Percentiles rank a stretch among this genome's conserved stretches.
phyloP scores from a whole-genome alignment of 2,329 filamentous ascomycete species.

The Alternaria angustiovoidea region DNA sequence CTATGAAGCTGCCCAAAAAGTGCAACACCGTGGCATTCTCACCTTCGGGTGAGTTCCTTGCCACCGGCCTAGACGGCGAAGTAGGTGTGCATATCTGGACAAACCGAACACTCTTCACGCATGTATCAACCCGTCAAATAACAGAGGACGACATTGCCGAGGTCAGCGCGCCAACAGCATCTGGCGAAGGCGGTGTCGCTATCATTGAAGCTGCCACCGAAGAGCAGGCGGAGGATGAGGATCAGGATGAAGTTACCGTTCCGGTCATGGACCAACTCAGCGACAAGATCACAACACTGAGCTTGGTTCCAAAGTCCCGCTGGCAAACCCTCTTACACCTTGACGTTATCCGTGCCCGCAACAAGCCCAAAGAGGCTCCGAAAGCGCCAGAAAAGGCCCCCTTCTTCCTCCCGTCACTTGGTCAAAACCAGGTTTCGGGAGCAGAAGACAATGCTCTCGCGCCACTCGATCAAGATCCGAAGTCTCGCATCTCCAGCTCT shows the following conservation, averaged over 20 bases:
- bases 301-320: constrained; percentile 84
- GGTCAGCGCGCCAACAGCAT: constrained; percentile 74
- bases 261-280: constrained; percentile 78
- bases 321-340: constrained; percentile 96
- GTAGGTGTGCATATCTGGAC: constrained; percentile 96
- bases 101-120: constrained; percentile 88
- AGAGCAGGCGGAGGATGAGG: constrained; percentile 54
- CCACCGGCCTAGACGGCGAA: constrained; percentile 81
- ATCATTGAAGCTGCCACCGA: constrained; percentile 80
- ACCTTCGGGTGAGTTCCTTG: constrained; percentile 89
- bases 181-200: constrained; percentile 80
- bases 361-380: constrained; percentile 90
- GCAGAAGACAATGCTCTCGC: constrained; percentile 24
- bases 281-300: constrained; percentile 84
- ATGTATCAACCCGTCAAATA: constrained; percentile 85
- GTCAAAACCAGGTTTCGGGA: constrained; percentile 38
- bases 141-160: constrained; percentile 75
- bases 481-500: constrained; percentile 47
- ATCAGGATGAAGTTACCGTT: constrained; percentile 54
- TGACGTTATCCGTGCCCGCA: constrained; percentile 87
- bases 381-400: constrained; percentile 94
- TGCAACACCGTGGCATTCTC: constrained; percentile 91
- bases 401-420: constrained; percentile 85
- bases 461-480: constrained; percentile 24
- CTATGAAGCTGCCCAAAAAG: constrained; percentile 78